Base-by-base conservation (phyloP, 1,284 basidiomycete genomes). In the Pyrrhoderma noxium region DNA sequence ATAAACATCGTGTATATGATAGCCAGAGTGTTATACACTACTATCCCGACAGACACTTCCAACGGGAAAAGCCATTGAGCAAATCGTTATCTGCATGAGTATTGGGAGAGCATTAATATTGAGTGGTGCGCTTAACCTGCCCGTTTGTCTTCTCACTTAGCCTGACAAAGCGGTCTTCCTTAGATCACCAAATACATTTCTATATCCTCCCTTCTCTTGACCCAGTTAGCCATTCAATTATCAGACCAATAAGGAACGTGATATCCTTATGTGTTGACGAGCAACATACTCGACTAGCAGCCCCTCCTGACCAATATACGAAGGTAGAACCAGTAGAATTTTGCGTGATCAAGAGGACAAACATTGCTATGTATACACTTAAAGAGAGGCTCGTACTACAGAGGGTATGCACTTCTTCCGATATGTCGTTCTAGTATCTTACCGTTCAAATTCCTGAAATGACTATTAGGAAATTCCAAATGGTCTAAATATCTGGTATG, bases 221-320 rank as follows among this genome's bases (percentile, higher is more conserved):
- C 55, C 76, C 80, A 0, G 71, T 90, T 0, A 74, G 81, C 8
- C 68, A 67, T 0, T 67, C 66, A 8, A 62, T 67, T 8, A 82
- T 89, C 57, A 84, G 85, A 53, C 84, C 89, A 1, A 75, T 95
- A 23, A 77, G 90, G 38, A 83, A 91, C 51, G 85, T 90, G 3
- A 69, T 87, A 14, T 73, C 82, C 0, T 80, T 94, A 54, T 81
- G 88, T 0, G 80, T 93, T 1, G 91, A 96, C 61, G 82, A 93
- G 45, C 73, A 82, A 43, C 85, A 89, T 54, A 71, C 89, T 45
- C 71, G 69, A 27, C 75, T 81, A 13, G 72, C 75, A 0, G 66
- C 73, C 0, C 70, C 76, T 4, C 66, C 75, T 69, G 42, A 66
- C 70, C 34, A 67, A 11, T 61, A 67, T 0, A 61, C 64, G 23